Evolutionary conservation across 768 basidiomycete genomes (phyloP), one percentile per base, ranked within the genome.

Genomic region (Panaeolus papilionaceus): DNA sequence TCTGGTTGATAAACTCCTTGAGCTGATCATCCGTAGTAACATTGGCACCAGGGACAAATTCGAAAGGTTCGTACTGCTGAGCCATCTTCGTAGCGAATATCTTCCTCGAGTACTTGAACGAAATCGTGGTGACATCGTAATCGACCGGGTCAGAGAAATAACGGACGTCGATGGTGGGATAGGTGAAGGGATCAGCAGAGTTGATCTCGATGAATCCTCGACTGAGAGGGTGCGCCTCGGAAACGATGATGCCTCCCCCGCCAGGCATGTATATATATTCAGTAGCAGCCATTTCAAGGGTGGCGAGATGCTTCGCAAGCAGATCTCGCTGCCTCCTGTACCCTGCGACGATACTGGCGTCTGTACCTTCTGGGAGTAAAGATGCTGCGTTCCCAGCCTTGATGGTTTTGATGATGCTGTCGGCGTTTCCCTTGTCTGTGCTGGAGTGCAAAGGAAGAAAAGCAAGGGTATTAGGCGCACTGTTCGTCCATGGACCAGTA

Each of bases 1-100:
- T 70, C 18, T 51, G 64, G 28, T 49, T 33, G 11, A 49, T 42
- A n/a, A 64, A 47, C 16, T 67, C 61, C 44, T 89, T 85, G 79
- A 86, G 86, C 28, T 89, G 73, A 38, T n/a, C 63, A 42, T 67
- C 67, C 16, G 67, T 61, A 6, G 45, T 26, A 40, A 67, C 28
- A 45, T 62, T 58, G 14, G 49, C 47, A 28, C 67, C 63, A 47
- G 67, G 67, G 2, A 38, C 38, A 37, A 54, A 44, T 18, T 67
- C 67, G 16, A 67, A 47, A n/a, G 67, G 67, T 11, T 63, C 58
- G 9, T 64, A 58, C 26, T 28, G 2, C 42, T 40, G 37, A 7
- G 38, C 20, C 2, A 38, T 64, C 12, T 45, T 45, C 45, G 67
- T 63, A 44, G 47, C 45, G 45, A 26, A 66, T 49, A 62, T 66